Base-by-base conservation (phyloP, 2,329 filamentous ascomycete genomes). In the Stachybotrys elegans region DNA sequence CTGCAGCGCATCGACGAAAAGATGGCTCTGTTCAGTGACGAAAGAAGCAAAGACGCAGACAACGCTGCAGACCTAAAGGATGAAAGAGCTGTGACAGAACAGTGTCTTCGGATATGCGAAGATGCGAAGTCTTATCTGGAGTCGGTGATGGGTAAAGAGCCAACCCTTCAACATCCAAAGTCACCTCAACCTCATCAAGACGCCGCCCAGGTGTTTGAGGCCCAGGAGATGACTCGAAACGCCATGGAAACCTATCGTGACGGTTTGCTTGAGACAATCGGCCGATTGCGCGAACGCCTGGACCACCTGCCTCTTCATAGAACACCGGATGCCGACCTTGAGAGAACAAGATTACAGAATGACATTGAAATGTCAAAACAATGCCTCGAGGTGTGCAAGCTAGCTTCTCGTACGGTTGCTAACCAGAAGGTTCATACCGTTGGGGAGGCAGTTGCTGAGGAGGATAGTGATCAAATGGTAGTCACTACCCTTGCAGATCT, bases 401-500 rank as follows among this genome's bases (percentile, higher is more conserved):
- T 58, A 46, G 62, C 60, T 21, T 52, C 53, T 19, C 52, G 51
- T 19, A 51, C 51, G 48, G 52, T 60, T 46, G 54, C 57, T 4
- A 43, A 49, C 41, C 58, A 60, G 44, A 67, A 61, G 43, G 54
- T 61, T 43, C 60, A 61, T 48, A 63, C 44, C 39, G 48, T 69
- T 44, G 61, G 62, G 12, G 65, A 69, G 52, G 55, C 58, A 9
- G 46, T 64, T 56, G 62, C 61, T 37, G 61, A 68, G 36, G 57
- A 48, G 20, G 56, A 67, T 42, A 65, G 62, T 48, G 61, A 68
- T 54, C 63, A 68, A 55, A 56, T 69, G 22, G 60, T 70, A 45
- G 57, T 70, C 44, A 68, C 58, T 45, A 69, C 65, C 47, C 50
- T 67, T 46, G 65, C 64, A 31, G 66, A 68, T 57, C 54, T 70